phyloP scores from a whole-genome alignment of 2,329 filamentous ascomycete species.

The Diplodia scrobiculata region DNA sequence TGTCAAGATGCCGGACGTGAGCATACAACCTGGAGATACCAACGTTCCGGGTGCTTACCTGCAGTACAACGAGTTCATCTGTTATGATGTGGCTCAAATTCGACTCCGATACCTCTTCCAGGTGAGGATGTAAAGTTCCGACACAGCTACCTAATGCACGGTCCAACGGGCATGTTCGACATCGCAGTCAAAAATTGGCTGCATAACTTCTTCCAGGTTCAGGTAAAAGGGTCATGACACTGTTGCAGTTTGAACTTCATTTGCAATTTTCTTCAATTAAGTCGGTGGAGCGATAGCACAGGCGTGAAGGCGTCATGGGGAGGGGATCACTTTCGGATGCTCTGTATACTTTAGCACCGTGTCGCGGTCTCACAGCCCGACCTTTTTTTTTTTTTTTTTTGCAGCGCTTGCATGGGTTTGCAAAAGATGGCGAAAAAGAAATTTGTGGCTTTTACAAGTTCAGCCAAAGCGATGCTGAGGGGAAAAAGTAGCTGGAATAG shows the following conservation, averaged over 20 bases:
- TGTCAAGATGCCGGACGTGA: slow-evolving; percentile 58
- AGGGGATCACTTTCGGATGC: background rate
- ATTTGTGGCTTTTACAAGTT: background rate
- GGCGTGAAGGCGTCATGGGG: background rate
- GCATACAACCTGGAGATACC: slow-evolving; percentile 53
- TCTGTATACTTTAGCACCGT: background rate
- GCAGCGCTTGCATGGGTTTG: background rate
- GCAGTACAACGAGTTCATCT: slow-evolving; percentile 73
- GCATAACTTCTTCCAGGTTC: background rate
- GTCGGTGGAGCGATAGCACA: background rate
- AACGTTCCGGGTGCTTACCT: slow-evolving; percentile 53
- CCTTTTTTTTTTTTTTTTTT: background rate
- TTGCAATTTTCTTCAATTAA: background rate
- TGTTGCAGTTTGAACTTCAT: background rate
- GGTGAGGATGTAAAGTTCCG: slow-evolving; percentile 49
- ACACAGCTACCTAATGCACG: background rate
- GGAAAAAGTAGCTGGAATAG: background rate
- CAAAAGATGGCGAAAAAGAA: background rate
- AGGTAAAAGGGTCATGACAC: background rate
- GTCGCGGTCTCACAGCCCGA: background rate
- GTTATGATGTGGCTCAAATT: slow-evolving; percentile 69
- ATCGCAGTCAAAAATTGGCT: background rate
- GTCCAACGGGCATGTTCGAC: background rate
- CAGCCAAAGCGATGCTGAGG: background rate
- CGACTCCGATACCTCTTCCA: slow-evolving; percentile 70